A percentile compares a stretch with the other conserved stretches of the same genome.
These are phyloP conservation scores for Rhododendron kiyosumense DNA, from an alignment of 148 eudicot species.

Conservation along the genomic window DNA sequence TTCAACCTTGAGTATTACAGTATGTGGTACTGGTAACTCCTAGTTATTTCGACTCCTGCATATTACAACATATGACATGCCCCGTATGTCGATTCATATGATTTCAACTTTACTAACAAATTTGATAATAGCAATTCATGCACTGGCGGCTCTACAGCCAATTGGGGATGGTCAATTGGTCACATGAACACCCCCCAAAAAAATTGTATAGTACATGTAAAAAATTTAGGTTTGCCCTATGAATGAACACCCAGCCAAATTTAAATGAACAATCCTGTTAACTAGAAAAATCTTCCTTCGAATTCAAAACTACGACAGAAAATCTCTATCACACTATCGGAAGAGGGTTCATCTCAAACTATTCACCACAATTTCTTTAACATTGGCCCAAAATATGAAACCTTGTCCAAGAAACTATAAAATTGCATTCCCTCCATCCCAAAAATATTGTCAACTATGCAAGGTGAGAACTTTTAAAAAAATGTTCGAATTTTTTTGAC, in stretches of 20 bases:
- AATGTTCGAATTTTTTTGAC: background rate
- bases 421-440: background rate
- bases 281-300: no score
- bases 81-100: background rate
- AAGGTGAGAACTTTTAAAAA: background rate
- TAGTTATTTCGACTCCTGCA: background rate
- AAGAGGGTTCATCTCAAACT: background rate
- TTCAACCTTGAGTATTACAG: background rate
- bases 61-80: background rate
- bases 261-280: background rate
- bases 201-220: no score
- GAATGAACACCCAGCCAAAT: background rate
- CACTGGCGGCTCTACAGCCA: no score
- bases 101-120: background rate
- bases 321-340: background rate
- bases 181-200: background rate
- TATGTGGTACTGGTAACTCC: background rate
- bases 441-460: background rate
- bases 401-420: background rate
- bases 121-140: background rate
- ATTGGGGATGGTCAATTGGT: background rate
- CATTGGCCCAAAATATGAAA: no score
- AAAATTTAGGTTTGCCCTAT: no score
- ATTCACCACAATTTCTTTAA: background rate
- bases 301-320: background rate